Conservation (phyloP, 306 rosid species). For the Castanopsis chinensis region DNA sequence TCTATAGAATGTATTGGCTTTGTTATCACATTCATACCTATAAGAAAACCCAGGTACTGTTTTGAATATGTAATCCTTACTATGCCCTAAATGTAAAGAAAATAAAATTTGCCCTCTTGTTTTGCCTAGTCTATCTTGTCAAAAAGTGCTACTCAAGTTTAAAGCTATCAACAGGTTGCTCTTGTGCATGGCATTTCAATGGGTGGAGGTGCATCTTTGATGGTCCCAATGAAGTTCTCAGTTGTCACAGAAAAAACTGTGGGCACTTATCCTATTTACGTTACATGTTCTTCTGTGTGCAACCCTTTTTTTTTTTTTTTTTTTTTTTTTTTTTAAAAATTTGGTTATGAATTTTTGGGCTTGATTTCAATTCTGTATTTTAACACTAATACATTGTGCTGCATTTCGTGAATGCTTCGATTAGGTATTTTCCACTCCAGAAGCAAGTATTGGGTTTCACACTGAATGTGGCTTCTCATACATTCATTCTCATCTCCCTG, state of each 20-base stretch:
- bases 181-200: conserved; percentile 88
- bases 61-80: conserved; percentile 5
- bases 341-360: not conserved
- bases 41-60: conserved; percentile 76
- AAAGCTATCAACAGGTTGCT: conserved; percentile 57
- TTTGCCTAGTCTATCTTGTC: conserved; percentile 2
- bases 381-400: conserved; percentile 4
- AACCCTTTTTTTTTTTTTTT: not conserved
- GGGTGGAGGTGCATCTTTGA: conserved; percentile 96
- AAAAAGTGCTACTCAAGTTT: conserved; percentile 3
- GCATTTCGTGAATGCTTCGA: conserved; percentile 21
- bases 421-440: conserved; percentile 90
- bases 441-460: conserved; percentile 92
- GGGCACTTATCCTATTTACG: conserved; percentile 31
- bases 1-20: conserved; percentile 89
- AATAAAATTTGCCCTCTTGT: not conserved
- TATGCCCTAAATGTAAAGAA: not conserved
- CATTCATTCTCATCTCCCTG: conserved; percentile 74
- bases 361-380: not conserved
- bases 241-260: conserved; percentile 91
- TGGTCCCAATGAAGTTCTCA: conserved; percentile 88
- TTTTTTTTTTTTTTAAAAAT: not conserved
- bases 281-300: conserved; percentile 9
- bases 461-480: conserved; percentile 94
- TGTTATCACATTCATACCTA: conserved; percentile 84